Base-by-base conservation (phyloP, 2,329 filamentous ascomycete genomes). In the Claviceps monticola region DNA sequence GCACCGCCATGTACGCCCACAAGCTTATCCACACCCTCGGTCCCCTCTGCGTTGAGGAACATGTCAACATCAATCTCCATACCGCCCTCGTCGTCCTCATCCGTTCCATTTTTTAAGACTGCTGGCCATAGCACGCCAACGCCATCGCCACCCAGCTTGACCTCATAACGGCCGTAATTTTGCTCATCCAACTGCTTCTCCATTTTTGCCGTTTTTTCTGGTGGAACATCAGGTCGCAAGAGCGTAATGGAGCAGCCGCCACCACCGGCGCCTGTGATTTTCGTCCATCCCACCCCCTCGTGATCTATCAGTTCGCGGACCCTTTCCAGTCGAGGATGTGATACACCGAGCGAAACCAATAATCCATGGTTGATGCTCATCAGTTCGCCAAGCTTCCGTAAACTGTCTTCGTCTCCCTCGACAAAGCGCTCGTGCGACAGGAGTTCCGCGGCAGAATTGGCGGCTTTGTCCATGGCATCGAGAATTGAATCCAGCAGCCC, bases 211-310 rank as follows among this genome's bases (percentile, higher is more conserved):
- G 94, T 68, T 59, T 78, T 78, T 55, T 78, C 71, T 16, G 64
- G 60, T 6, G 78, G 64, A 1, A 78, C 72, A 34, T 79, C 79
- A 0, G 87, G 86, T 57, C 84, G 85, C 48, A 98, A 74, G 4
- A 98, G 73, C 0, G 91, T 94, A 59, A 98, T 97, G 3, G 90
- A 91, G 67, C 94, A 97, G 2, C 93, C 93, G 52, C 93, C 94
- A 13, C 93, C 94, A 21, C 93, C 93, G 1, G 93, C 93, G 37
- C 93, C 93, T 0, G 93, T 98, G 53, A 98, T 77, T 67, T 98
- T 98, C 13, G 93, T 96, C 90, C 90, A 98, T 34, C 93, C 93
- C 52, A 96, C 86, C 42, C 84, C 86, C 52, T 88, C 80, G 59
- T 93, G 82, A 58, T 98, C 91, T 48, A 95, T 85, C 26, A 98